Conservation (phyloP, 2,329 filamentous ascomycete species). For the Penicillium rolfsii region DNA sequence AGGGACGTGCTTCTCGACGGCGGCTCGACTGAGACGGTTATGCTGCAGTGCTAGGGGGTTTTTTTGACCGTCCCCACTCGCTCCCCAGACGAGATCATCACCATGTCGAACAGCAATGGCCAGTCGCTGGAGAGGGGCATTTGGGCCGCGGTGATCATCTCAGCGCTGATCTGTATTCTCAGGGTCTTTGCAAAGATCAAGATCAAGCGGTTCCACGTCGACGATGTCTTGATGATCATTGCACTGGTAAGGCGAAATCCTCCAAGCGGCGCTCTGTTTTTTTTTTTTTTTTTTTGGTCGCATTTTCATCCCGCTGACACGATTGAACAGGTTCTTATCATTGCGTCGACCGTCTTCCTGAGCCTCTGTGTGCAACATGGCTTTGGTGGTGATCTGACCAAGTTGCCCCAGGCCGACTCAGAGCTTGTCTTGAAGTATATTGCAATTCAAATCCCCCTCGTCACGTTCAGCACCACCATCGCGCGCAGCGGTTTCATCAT, state of each 20-base stretch:
- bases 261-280: background rate
- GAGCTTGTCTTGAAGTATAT: conserved; percentile 32
- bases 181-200: conserved; percentile 36
- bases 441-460: conserved; percentile 33
- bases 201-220: conserved; percentile 33
- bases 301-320: background rate
- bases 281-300: no score
- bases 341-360: conserved; percentile 31
- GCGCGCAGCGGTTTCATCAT: conserved; percentile 36
- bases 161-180: conserved; percentile 32
- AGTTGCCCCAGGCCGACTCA: conserved; percentile 15
- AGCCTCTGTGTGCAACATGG: conserved; percentile 33
- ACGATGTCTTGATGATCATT: conserved; percentile 38
- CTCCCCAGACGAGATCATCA: background rate
- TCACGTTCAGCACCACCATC: conserved; percentile 36
- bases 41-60: background rate
- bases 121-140: conserved; percentile 30
- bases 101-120: conserved; percentile 21
- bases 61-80: background rate
- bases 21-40: background rate
- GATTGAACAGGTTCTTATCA: conserved; percentile 25
- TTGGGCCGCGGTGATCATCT: conserved; percentile 34
- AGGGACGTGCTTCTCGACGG: background rate
- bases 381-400: conserved; percentile 30
- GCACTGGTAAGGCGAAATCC: conserved; percentile 24